A percentile compares a stretch with the other conserved stretches of the same genome.
These are phyloP conservation scores for Ogataea parapolymorpha DNA, from an alignment of 805 yeast species.

Conservation along the genomic window DNA sequence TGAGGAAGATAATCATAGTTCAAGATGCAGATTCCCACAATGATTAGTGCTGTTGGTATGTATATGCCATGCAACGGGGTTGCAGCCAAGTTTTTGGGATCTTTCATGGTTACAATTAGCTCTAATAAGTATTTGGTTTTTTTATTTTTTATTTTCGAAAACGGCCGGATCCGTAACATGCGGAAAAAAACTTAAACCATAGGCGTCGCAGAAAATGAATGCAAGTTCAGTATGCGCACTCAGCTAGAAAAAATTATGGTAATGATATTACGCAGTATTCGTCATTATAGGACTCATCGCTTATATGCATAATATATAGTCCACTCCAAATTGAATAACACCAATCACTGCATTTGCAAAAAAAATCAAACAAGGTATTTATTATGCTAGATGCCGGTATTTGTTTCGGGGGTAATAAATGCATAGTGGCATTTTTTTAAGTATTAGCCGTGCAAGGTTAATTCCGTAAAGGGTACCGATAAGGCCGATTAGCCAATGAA, in stretches of 20 bases:
- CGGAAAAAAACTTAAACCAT: too few species aligned
- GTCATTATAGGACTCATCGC: too few species aligned
- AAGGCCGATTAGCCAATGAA: not conserved
- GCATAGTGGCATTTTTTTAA: not conserved
- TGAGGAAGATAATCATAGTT: constrained; percentile 49
- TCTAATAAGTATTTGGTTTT: not conserved
- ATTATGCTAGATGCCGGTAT: not conserved
- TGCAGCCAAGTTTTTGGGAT: constrained; percentile 49
- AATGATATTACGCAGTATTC: too few species aligned
- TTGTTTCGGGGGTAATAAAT: not conserved
- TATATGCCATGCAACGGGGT: constrained; percentile 74
- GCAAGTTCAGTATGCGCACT: too few species aligned
- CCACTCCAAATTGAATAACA: not conserved
- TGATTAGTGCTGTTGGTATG: constrained; percentile 61
- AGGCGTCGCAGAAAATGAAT: too few species aligned
- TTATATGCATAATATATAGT: too few species aligned
- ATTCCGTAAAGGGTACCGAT: not conserved
- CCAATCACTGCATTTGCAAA: not conserved
- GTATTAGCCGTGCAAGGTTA: not conserved
- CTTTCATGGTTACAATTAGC: not conserved
- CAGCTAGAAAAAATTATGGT: too few species aligned
- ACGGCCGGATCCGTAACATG: too few species aligned
- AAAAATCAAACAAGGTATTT: not conserved
- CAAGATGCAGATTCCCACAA: constrained; percentile 58
- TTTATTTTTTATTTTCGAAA: not conserved